These are phyloP conservation scores for Nepenthes mirabilis DNA, from an alignment of 148 eudicot species.

Conservation along the genomic window DNA sequence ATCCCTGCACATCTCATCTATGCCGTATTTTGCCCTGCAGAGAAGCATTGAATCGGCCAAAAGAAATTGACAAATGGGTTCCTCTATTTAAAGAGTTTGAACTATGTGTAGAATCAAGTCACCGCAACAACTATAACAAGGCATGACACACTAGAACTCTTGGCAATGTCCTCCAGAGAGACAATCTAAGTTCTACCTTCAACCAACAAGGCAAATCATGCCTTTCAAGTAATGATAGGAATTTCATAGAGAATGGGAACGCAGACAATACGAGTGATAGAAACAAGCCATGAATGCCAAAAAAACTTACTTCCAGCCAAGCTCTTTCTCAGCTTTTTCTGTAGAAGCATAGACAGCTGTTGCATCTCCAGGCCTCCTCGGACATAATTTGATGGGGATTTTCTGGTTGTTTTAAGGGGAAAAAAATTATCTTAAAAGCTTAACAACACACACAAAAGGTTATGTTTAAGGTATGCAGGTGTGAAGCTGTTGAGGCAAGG, in stretches of 20 bases:
- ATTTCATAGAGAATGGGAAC: not conserved
- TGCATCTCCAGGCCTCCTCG: slow-evolving; percentile 83
- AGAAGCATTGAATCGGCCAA: not conserved
- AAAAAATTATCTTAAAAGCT: not conserved
- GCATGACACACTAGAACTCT: too few relatives aligned
- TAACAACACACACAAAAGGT: not conserved
- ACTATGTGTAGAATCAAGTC: too few relatives aligned
- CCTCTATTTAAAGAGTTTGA: too few relatives aligned
- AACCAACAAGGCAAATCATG: not conserved
- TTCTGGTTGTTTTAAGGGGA: slow-evolving; percentile 23
- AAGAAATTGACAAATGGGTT: too few relatives aligned
- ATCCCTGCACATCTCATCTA: slow-evolving; percentile 80
- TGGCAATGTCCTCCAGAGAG: too few relatives aligned
- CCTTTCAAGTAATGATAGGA: not conserved
- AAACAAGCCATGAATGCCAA: not conserved
- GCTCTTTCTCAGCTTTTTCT: slow-evolving; percentile 72
- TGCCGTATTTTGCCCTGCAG: slow-evolving; percentile 70
- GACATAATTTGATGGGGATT: slow-evolving; percentile 66
- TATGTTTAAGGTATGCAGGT: not conserved
- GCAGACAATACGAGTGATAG: not conserved
- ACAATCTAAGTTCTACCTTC: too few relatives aligned
- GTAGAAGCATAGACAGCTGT: slow-evolving; percentile 66
- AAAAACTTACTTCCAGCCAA: slow-evolving; percentile 74
- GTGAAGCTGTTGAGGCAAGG: too few relatives aligned
- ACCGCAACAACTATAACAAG: too few relatives aligned